phyloP scores from a whole-genome alignment of 495 filamentous ascomycete species.

The Jackrogersella minutella region DNA sequence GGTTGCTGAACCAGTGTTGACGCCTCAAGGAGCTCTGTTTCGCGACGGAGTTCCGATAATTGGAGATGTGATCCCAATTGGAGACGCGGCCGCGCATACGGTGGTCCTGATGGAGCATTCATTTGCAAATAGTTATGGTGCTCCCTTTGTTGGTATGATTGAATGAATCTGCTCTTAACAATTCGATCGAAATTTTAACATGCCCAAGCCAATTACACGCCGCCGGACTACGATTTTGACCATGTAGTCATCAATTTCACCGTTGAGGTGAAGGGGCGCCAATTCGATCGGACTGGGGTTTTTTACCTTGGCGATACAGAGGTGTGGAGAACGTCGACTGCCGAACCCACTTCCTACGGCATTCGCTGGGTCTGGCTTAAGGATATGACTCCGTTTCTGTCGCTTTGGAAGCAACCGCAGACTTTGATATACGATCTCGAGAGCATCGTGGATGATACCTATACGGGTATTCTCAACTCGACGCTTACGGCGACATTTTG shows the following conservation, averaged over 20 bases:
- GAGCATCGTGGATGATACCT: conserved; percentile 75
- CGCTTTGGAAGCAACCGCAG: conserved; percentile 73
- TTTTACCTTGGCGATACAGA: conserved; percentile 89
- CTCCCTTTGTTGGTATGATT: conserved; percentile 76
- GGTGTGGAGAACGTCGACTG: conserved; percentile 87
- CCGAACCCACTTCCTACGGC: conserved; percentile 78
- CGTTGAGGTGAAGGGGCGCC: conserved; percentile 73
- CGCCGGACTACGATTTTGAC: conserved; percentile 81
- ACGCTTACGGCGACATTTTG: conserved; percentile 85
- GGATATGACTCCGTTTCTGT: conserved; percentile 79
- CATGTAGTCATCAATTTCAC: conserved; percentile 85
- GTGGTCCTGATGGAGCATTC: conserved; percentile 73
- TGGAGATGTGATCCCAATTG: conserved; percentile 15
- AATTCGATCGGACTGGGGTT: conserved; percentile 82
- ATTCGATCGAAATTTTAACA: neutral
- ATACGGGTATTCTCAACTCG: conserved; percentile 80
- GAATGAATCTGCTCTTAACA: neutral
- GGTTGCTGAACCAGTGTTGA: conserved; percentile 71
- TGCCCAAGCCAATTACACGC: conserved; percentile 69
- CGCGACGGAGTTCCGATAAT: conserved; percentile 47
- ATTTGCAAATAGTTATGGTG: conserved; percentile 81
- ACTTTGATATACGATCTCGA: conserved; percentile 86
- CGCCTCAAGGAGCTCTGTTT: conserved; percentile 50
- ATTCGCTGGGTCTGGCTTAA: conserved; percentile 83
- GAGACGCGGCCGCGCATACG: conserved; percentile 41